phyloP scores from a whole-genome alignment of 345 rosid species.

The Angophora floribunda region DNA sequence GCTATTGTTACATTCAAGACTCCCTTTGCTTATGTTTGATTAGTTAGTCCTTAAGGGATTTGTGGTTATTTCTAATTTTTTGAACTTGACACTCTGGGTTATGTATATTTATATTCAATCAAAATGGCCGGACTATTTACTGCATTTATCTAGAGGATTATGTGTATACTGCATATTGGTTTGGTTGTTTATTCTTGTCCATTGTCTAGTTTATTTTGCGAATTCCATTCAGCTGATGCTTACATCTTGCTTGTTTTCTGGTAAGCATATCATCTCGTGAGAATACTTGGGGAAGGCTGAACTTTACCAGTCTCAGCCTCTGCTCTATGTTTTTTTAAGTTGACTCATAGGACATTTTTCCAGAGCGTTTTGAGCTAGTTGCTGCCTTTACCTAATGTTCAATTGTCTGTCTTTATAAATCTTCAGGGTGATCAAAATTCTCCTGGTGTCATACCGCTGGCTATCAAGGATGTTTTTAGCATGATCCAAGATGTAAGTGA shows the following conservation, averaged over 20 bases:
- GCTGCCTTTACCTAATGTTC: not conserved
- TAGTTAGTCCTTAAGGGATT: not conserved
- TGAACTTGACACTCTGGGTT: not conserved
- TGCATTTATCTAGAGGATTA: not conserved
- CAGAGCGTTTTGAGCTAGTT: not conserved
- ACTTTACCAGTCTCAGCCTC: not conserved
- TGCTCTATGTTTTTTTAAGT: not conserved
- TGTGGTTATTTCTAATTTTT: not conserved
- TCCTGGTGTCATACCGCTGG: slow-evolving; percentile 97
- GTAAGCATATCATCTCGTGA: not conserved
- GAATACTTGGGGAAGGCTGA: not conserved
- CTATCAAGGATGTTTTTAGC: slow-evolving; percentile 98
- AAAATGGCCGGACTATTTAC: not conserved
- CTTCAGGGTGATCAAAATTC: slow-evolving; percentile 90
- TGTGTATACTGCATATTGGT: not conserved
- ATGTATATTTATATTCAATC: not conserved
- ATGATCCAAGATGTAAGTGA: slow-evolving; percentile 92
- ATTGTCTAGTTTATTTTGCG: not conserved
- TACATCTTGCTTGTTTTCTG: not conserved
- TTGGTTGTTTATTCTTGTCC: not conserved
- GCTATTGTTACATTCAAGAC: not conserved
- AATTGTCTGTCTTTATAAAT: not conserved
- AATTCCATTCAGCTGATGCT: not conserved
- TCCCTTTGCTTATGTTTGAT: not conserved
- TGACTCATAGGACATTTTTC: not conserved